Base-by-base conservation (phyloP, 768 basidiomycete genomes). In the Hysterangium stoloniferum region DNA sequence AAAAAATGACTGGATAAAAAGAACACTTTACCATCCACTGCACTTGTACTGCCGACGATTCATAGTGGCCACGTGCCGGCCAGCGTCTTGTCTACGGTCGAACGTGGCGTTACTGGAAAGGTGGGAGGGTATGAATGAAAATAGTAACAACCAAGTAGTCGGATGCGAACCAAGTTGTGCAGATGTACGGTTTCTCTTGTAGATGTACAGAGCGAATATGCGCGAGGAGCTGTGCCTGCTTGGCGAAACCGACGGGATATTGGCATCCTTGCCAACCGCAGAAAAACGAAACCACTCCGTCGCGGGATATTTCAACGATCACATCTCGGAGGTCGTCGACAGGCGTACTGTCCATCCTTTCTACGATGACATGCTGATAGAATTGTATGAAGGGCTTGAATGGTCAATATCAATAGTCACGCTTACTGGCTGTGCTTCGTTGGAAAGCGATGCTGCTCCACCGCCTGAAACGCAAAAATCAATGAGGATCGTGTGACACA, bases 171-270 rank as follows among this genome's bases (percentile, higher is more conserved):
- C 34, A 40, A 24, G 47, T 40, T 25, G 37, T 40, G 34, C 34
- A 48, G 3, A 36, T 6, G 27, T 17, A 48, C 27, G 34, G 47
- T 37, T 48, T 40, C 34, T 40, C 37, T 35, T 37, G 33, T 5
- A 48, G 35, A 22, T 40, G 47, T 19, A 48, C 25, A 32, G 38
- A 51, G 7, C 49, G 49, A 6, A 51, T 51, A 31, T 51, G 49
- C 15, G 22, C 24, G 11, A 51, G 40, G 20, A 43, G 27, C 9
- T 43, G 49, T 19, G 38, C 28, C 20, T 40, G 37, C 20, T 41
- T 41, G 11, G 40, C 49, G n/a, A 51, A 51, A 20, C 49, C 49
- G 5, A 51, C 49, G 5, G 49, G 49, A 31, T 51, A 43, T 42
- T 35, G 35, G 24, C 49, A 51, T 17, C 41, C 41, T 31, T 41